Base-by-base conservation (phyloP, 2,329 filamentous ascomycete genomes). In the Neofusicoccum cordaticola region DNA sequence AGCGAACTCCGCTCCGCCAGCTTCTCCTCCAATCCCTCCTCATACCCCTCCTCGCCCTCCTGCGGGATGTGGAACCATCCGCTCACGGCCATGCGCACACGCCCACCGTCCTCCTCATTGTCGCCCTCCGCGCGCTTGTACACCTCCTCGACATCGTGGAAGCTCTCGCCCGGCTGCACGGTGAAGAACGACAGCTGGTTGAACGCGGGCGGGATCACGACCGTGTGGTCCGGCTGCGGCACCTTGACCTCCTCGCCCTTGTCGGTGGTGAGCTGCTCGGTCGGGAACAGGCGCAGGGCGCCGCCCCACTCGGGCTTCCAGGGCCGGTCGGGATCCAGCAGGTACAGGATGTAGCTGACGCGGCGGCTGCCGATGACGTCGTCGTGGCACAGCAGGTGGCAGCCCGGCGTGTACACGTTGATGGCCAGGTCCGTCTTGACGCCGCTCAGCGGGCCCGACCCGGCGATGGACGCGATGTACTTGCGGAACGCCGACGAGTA, bases 11-110 rank as follows among this genome's bases (percentile, higher is more conserved):
- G 92, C 76, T 92, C 89, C 12, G 91, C 92, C 68, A 96, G 86
- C 74, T 89, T 90, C 80, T 96, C 92, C 77, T 98, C 94, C 63
- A 95, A 84, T 3, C 94, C 95, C 74, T 90, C 83, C 70, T 96
- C 88, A 71, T 90, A 99, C 48, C 95, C 95, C 31, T 96, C 92
- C 77, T 99, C 95, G 64, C 94, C 94, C 70, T 91, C 80, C 79
- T 99, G 95, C 0, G 95, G 95, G 68, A 99, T 98, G 78, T 99
- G 95, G 77, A 96, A 99, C 95, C 95, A 99, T 61, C 95, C 95
- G 74, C 92, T 97, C 74, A 99, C 97, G 58, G 95, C 95, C 94
- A 99, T 98, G 69, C 95, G 89, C 56, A 97, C 87, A 53, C 92
- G 86, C 0, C 89, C 90, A 17, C 90, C 89, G 65, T 93, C 86